Conservation (phyloP, 2,329 filamentous ascomycete genomes). For the Neoarthrinium moseri region DNA sequence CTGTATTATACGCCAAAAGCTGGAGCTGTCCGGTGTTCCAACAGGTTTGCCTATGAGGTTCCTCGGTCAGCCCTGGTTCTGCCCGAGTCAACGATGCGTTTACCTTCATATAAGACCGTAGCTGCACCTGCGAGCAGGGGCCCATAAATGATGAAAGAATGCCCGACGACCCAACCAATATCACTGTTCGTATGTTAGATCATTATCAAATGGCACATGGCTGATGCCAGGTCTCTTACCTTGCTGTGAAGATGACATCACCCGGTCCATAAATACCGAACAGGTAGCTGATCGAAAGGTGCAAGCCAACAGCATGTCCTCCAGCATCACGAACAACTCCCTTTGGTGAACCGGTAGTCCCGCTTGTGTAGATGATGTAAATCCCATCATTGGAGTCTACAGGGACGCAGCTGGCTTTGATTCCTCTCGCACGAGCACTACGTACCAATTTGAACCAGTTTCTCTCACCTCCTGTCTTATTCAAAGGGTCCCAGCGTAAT, state of each 20-base stretch:
- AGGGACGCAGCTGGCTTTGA: conserved; percentile 73
- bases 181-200: conserved; percentile 41
- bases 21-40: conserved; percentile 60
- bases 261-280: conserved; percentile 82
- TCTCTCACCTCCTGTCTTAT: conserved; percentile 65
- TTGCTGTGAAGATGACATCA: conserved; percentile 56
- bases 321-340: conserved; percentile 64
- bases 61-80: too few species aligned
- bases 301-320: conserved; percentile 82
- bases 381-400: conserved; percentile 44
- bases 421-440: conserved; percentile 64
- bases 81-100: too few species aligned
- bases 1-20: conserved; percentile 84
- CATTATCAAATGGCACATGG: too few species aligned
- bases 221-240: conserved; percentile 41
- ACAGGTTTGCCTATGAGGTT: conserved; percentile 5
- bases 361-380: conserved; percentile 14
- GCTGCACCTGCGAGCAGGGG: conserved; percentile 83
- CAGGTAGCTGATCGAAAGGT: conserved; percentile 78
- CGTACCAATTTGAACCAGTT: conserved; percentile 78
- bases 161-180: conserved; percentile 89
- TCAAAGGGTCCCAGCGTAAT: conserved; percentile 69
- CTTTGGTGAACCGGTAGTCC: conserved; percentile 13
- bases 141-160: conserved; percentile 86
- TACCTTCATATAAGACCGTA: conserved; percentile 83